Percentiles rank a stretch among this genome's conserved stretches.
phyloP scores from a whole-genome alignment of 73 alveolate genomes.

The Blepharisma japonicum region DNA sequence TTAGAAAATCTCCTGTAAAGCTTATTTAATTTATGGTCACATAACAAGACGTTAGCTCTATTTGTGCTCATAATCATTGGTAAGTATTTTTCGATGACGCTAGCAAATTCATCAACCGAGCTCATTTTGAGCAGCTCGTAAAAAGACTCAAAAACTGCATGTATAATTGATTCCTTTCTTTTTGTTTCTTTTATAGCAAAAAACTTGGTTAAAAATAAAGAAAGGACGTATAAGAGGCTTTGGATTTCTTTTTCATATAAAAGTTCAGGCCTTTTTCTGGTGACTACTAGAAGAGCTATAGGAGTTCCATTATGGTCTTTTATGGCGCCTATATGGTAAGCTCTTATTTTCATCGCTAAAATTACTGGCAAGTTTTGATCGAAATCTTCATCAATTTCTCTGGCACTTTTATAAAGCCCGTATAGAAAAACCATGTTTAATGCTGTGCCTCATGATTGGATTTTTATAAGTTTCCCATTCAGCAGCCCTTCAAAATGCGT shows the following conservation, averaged over 20 bases:
- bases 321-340: background rate
- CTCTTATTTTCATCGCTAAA: background rate
- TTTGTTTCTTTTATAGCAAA: background rate
- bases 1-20: background rate
- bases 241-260: background rate
- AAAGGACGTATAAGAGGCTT: background rate
- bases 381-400: background rate
- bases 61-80: background rate
- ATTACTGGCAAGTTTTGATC: background rate
- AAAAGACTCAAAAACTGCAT: background rate
- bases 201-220: background rate
- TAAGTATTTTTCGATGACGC: background rate
- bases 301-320: background rate
- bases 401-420: background rate
- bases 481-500: slow-evolving; percentile 7
- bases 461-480: slow-evolving; percentile 7
- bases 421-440: background rate
- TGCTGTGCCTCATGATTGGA: background rate
- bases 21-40: background rate
- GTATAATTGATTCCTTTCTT: background rate
- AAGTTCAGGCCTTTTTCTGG: slow-evolving; percentile 17
- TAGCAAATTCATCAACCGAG: background rate
- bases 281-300: background rate
- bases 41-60: background rate
- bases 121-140: background rate